These are phyloP conservation scores for Colletotrichum costaricense DNA, from an alignment of 2,329 filamentous ascomycete genomes.

Conservation along the genomic window DNA sequence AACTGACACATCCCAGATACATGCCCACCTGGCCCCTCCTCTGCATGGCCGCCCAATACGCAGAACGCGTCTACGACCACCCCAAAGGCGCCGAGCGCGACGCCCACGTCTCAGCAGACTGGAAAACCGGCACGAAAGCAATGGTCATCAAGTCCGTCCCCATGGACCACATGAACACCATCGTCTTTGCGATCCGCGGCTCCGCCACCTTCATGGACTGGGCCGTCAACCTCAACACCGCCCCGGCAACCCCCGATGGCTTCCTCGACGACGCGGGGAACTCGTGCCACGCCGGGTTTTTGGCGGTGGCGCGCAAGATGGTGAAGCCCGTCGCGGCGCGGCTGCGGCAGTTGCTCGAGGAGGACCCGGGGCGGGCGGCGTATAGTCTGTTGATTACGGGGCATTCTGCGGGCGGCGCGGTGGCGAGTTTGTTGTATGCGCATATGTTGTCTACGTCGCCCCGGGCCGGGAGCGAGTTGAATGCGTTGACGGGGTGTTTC, in stretches of 20 bases:
- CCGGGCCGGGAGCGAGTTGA: slow-evolving; percentile 74
- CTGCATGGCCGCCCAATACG: slow-evolving; percentile 82
- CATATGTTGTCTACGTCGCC: slow-evolving; percentile 76
- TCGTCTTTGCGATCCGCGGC: slow-evolving; percentile 87
- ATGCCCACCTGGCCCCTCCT: slow-evolving; percentile 81
- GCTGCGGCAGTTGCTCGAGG: slow-evolving; percentile 75
- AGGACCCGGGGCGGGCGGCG: slow-evolving; percentile 73
- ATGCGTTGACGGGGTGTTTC: slow-evolving; percentile 75
- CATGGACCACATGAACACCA: slow-evolving; percentile 80
- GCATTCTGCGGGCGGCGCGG: slow-evolving; percentile 86
- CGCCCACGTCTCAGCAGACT: slow-evolving; percentile 77
- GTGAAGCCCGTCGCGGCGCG: slow-evolving; percentile 77
- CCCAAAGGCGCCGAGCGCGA: slow-evolving; percentile 73
- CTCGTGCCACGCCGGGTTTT: slow-evolving; percentile 83
- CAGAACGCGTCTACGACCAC: slow-evolving; percentile 77
- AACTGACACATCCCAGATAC: slow-evolving; percentile 61
- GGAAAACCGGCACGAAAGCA: slow-evolving; percentile 80
- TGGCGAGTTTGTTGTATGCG: slow-evolving; percentile 81
- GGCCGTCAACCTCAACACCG: slow-evolving; percentile 82
- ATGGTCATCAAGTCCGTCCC: slow-evolving; percentile 87
- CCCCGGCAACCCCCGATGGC: slow-evolving; percentile 71
- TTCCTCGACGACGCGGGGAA: slow-evolving; percentile 85
- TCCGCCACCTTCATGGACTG: slow-evolving; percentile 86
- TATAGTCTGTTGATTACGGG: slow-evolving; percentile 86
- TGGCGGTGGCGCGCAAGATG: slow-evolving; percentile 82